Percentiles rank a stretch among this genome's conserved stretches.
Conservation (phyloP, 2,329 filamentous ascomycete species). For the Microthyrium microscopicum region DNA sequence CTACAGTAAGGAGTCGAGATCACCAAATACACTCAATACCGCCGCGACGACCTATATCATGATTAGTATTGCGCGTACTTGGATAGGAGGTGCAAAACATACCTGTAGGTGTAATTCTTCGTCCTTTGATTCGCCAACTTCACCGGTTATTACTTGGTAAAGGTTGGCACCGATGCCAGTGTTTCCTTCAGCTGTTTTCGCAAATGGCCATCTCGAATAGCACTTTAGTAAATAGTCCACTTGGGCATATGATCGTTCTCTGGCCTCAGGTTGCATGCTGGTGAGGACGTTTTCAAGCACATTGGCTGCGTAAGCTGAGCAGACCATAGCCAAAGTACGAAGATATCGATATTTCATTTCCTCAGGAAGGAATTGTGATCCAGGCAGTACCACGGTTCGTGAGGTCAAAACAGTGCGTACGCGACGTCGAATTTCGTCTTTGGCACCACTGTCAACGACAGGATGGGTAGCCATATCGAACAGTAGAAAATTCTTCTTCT, state of each 20-base stretch:
- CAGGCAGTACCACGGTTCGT: constrained; percentile 78
- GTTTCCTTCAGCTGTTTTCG: constrained; percentile 55
- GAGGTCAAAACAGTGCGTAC: constrained; percentile 87
- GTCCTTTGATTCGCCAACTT: constrained; percentile 73
- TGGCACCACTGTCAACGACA: constrained; percentile 87
- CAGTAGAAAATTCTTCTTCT: constrained; percentile 97
- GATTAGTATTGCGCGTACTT: constrained; percentile 1
- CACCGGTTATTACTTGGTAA: constrained; percentile 71
- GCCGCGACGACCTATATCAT: constrained; percentile 58
- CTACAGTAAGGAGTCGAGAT: constrained; percentile 88
- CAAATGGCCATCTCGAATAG: constrained; percentile 96
- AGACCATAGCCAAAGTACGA: constrained; percentile 89
- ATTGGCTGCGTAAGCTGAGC: constrained; percentile 93
- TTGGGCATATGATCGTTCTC: constrained; percentile 89
- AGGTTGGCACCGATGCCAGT: constrained; percentile 86
- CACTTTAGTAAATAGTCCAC: constrained; percentile 91
- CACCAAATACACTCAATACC: constrained; percentile 91
- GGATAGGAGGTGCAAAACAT: constrained; percentile 13
- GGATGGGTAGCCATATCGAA: constrained; percentile 99
- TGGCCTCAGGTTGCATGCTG: constrained; percentile 80
- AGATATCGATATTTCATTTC: constrained; percentile 87
- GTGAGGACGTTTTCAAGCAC: constrained; percentile 95
- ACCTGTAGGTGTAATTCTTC: constrained; percentile 95
- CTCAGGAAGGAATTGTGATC: constrained; percentile 80
- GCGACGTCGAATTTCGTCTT: constrained; percentile 88